These are phyloP conservation scores for Alternaria solani DNA, from an alignment of 2,329 filamentous ascomycete species.

Conservation along the genomic window DNA sequence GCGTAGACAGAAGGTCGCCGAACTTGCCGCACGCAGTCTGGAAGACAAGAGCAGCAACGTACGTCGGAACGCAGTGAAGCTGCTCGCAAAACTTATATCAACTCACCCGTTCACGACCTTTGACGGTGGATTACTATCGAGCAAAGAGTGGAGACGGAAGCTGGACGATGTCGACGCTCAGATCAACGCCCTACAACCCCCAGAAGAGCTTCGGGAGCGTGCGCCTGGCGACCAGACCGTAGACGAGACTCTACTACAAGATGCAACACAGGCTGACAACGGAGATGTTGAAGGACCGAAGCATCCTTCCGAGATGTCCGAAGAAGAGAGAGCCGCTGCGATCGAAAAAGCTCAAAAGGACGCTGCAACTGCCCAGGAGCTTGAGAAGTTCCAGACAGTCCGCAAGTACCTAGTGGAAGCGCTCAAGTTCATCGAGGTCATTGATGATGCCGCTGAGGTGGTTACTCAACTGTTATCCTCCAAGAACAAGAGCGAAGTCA, in stretches of 20 bases:
- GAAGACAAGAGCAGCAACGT: conserved; percentile 99
- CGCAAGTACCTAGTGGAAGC: conserved; percentile 93
- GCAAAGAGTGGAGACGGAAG: conserved; percentile 84
- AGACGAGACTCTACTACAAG: conserved; percentile 81
- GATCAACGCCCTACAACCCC: conserved; percentile 80
- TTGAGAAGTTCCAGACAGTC: conserved; percentile 86
- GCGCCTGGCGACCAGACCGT: conserved; percentile 70
- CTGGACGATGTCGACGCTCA: conserved; percentile 85
- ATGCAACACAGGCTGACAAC: conserved; percentile 79
- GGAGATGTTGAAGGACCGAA: conserved; percentile 42
- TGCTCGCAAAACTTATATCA: conserved; percentile 85
- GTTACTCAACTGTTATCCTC: conserved; percentile 90
- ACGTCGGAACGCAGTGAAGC: conserved; percentile 90
- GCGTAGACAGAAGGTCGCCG: conserved; percentile 83
- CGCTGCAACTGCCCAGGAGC: conserved; percentile 85
- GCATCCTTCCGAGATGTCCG: conserved; percentile 73
- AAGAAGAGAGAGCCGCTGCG: conserved; percentile 77
- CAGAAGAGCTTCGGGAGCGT: conserved; percentile 76
- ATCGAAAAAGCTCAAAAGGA: conserved; percentile 84
- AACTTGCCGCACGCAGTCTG: conserved; percentile 85
- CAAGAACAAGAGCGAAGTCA: conserved; percentile 97
- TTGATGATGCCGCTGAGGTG: conserved; percentile 81
- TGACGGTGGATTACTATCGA: conserved; percentile 79
- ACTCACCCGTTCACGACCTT: conserved; percentile 79
- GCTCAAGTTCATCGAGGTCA: conserved; percentile 88